Evolutionary conservation across 768 basidiomycete species (phyloP), one percentile per base, ranked within the genome.

Genomic region (Pleurotus djamor): DNA sequence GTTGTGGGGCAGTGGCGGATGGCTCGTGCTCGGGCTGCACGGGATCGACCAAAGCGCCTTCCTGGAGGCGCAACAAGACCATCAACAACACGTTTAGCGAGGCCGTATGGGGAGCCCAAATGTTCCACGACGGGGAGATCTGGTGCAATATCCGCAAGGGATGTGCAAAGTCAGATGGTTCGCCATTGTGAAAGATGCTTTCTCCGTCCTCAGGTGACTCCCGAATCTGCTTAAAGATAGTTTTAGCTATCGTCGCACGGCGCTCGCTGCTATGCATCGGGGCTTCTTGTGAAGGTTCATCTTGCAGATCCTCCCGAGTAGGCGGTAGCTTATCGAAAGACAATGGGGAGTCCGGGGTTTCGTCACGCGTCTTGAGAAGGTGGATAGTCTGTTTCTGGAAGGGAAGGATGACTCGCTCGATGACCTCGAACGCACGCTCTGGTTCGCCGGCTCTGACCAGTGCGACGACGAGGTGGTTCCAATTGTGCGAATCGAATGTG

Each of bases 401-500:
- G 0, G 85, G 87, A 28, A 94, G 65, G 54, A 97, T 77, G 47
- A 97, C 84, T 55, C 81, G 78, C 68, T 98, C 92, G 44, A 93
- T 70, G 36, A 96, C 78, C 64, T 89, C 85, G 71, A 96, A 94
- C 7, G 92, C 94, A 48, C 88, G 87, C 64, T 89, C 86, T n/a
- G 85, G 74, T 66, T 95, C 84, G 28, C 91, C 92, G 0, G 90
- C 92, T 34, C 91, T 86, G 41, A 94, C 78, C 21, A 96, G 79
- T 12, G 87, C 89, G 8, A 89, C 77, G 28, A 80, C 81, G 32
- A 97, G 79, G 65, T 92, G 86, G 66, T 96, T 97, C 91, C 94
- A 98, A 70, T 97, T 98, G 65, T 90, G 86, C 10, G 90, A 82
- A 68, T 96, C 92, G 69, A 94, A 93, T 10, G 78, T 78, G 64